A percentile compares a stretch with the other conserved stretches of the same genome.
These are phyloP conservation scores for Lactarius tabidus DNA, from an alignment of 768 basidiomycete species.

Conservation along the genomic window DNA sequence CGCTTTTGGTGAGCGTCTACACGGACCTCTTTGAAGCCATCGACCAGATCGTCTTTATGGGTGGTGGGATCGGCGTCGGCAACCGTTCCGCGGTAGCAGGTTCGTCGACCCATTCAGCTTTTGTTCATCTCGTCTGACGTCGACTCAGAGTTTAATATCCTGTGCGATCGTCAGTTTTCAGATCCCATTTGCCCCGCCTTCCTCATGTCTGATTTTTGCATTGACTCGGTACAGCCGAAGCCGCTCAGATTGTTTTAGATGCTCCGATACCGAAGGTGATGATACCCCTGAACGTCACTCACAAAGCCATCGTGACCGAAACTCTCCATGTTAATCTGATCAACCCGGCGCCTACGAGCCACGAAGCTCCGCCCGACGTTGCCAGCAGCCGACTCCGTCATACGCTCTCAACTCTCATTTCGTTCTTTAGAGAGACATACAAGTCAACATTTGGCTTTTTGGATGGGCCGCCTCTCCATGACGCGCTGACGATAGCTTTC, in stretches of 20 bases:
- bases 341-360: conserved; percentile 27
- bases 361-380: conserved; percentile 21
- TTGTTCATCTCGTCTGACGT: not conserved
- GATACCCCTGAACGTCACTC: conserved; percentile 88
- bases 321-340: conserved; percentile 53
- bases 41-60: conserved; percentile 82
- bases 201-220: not conserved
- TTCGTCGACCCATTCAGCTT: conserved; percentile 29
- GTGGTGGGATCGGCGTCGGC: conserved; percentile 82
- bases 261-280: conserved; percentile 63
- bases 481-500: conserved; percentile 78
- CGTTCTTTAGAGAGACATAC: conserved; percentile 71
- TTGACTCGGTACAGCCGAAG: conserved; percentile 56
- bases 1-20: conserved; percentile 38
- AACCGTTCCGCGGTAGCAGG: conserved; percentile 76
- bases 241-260: conserved; percentile 76
- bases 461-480: conserved; percentile 86
- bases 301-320: conserved; percentile 71
- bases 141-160: conserved; percentile 68
- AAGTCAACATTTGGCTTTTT: conserved; percentile 72
- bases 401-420: conserved; percentile 69
- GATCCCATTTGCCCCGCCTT: not conserved
- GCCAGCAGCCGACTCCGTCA: conserved; percentile 53
- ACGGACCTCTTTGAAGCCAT: conserved; percentile 52
- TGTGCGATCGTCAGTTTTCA: conserved; percentile 68